A percentile compares a stretch with the other conserved stretches of the same genome.
phyloP scores from a whole-genome alignment of 2,329 filamentous ascomycete species.

The Aspergillus chevalieri region DNA sequence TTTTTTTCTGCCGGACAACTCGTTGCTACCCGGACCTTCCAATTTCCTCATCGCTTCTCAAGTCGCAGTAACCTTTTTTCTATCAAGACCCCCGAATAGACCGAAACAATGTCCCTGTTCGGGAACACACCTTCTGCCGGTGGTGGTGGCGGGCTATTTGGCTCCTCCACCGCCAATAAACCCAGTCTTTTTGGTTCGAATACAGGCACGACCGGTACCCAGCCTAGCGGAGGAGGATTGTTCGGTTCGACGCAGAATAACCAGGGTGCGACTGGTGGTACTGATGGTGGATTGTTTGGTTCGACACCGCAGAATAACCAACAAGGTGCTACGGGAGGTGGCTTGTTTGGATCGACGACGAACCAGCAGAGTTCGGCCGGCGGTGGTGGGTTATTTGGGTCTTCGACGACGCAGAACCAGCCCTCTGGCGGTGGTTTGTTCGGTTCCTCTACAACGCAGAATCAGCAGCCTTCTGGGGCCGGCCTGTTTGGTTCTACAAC shows the following conservation, averaged over 20 bases:
- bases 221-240: background rate
- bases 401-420: conserved; percentile 24
- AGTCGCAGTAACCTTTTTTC: too few relatives aligned
- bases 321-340: background rate
- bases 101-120: conserved; percentile 33
- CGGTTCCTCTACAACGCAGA: conserved; percentile 20
- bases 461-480: conserved; percentile 22
- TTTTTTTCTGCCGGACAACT: too few relatives aligned
- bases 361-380: conserved; percentile 17
- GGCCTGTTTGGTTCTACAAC: conserved; percentile 23
- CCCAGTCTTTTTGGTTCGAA: conserved; percentile 34
- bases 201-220: background rate
- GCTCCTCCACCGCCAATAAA: conserved; percentile 26
- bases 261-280: conserved; percentile 11
- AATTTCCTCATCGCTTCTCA: too few relatives aligned
- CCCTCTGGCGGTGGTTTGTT: conserved; percentile 24
- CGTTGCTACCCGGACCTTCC: too few relatives aligned
- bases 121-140: conserved; percentile 20
- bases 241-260: conserved; percentile 12
- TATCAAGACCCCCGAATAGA: too few relatives aligned
- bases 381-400: conserved; percentile 25
- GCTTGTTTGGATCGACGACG: conserved; percentile 14
- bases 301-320: conserved; percentile 8
- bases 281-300: conserved; percentile 5
- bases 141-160: conserved; percentile 20